Conservation (phyloP, 208 protist species). For the Angomonas ambiguus region DNA sequence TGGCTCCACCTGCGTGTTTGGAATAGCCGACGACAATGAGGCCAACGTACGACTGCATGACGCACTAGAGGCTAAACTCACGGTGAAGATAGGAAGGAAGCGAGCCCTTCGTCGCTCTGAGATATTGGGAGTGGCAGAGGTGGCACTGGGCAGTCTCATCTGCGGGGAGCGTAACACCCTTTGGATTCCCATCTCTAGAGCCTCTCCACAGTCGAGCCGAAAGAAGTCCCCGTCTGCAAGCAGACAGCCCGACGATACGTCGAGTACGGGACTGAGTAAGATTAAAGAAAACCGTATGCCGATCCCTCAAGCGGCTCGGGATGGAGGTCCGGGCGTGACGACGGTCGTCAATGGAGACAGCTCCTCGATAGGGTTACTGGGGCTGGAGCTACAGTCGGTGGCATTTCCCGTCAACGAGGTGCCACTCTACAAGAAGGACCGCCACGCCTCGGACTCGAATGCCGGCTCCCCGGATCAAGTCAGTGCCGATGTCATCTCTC, state of each 20-base stretch:
- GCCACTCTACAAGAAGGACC: constrained; percentile 20
- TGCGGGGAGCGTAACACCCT: constrained; percentile 57
- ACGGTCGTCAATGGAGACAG: constrained; percentile 2
- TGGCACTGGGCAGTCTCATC: constrained; percentile 52
- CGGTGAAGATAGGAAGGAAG: constrained; percentile 53
- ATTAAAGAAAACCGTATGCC: constrained; percentile 27
- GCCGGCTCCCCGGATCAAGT: constrained; percentile 26
- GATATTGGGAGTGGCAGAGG: constrained; percentile 39
- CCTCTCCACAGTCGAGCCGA: background rate
- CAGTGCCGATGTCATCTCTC: constrained; percentile 60
- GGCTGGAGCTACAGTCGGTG: constrained; percentile 63
- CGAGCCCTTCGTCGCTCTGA: constrained; percentile 25
- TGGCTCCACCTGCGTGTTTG: constrained; percentile 25
- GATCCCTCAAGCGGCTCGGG: background rate
- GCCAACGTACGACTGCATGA: constrained; percentile 42
- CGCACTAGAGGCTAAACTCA: constrained; percentile 31
- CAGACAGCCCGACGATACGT: constrained; percentile 1
- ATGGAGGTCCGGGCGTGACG: background rate
- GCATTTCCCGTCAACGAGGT: constrained; percentile 58
- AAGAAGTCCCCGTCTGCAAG: background rate
- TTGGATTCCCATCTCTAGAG: constrained; percentile 57
- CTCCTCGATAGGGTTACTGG: constrained; percentile 35
- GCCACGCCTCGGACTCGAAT: background rate
- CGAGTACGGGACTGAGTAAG: constrained; percentile 9
- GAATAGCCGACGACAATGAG: constrained; percentile 69